Base-by-base conservation (phyloP, 345 rosid species). In the Acer saccharum region DNA sequence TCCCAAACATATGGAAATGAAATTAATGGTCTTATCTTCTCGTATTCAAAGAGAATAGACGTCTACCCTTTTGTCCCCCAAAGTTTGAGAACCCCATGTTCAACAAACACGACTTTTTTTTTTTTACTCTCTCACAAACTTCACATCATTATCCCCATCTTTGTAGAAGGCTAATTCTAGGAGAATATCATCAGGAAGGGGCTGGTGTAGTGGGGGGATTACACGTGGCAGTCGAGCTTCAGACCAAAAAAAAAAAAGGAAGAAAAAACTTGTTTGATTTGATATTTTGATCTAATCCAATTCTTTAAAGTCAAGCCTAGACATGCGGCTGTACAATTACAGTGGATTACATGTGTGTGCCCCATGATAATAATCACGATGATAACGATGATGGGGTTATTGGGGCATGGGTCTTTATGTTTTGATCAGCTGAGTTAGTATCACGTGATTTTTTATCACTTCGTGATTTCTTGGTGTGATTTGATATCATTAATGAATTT, bases 61-160 rank as follows among this genome's bases (percentile, higher is more conserved):
- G 69, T 65, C 61, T 57, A 3, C 55, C 35, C 23, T 65, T 50
- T 68, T 77, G 83, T 80, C 80, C 16, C 84, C 80, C 12, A 29
- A 32, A 62, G 52, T 67, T 62, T 39, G 72, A 71, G 79, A 83
- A 80, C 41, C 44, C 86, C 86, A 75, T 75, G 86, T 78, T 83
- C 78, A 2, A 32, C 83, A 75, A 43, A 62, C 69, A n/a, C 35
- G 1, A 7, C 43, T 35, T 29, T 27, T 21, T 18, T n/a, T 43
- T 43, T 43, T 9, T 1, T 2, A 29, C 11, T 4, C 39, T 43
- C 39, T 57, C 58, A 12, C n/a, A 71, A 65, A 58, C 80, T 74
- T 72, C 50, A 60, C 50, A 52, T 83, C 81, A 43, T 66, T 71
- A 70, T 77, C 83, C 83, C 64, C 23, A 57, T 61, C 65, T 17